Evolutionary conservation across 441 rosid genomes (phyloP), one percentile per base, ranked within the genome.

Genomic region (Flueggea neowawraea): DNA sequence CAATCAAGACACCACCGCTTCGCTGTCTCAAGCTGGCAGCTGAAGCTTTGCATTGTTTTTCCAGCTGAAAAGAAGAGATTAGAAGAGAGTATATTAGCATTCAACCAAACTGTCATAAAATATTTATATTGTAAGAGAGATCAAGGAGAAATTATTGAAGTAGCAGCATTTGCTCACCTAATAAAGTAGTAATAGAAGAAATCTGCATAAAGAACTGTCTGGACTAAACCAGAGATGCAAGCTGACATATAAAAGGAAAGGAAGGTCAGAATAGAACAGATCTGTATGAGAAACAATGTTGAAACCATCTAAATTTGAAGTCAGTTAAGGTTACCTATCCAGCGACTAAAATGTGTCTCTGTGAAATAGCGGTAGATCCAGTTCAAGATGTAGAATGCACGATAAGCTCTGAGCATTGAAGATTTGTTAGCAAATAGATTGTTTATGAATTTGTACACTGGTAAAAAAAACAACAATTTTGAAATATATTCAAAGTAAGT

Each of bases 361-460:
- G 87, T 85, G 63, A 85, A 66, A 71, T 86, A 90, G 68, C 98
- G 96, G 66, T 90, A 90, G 58, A 90, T 90, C 98, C 98, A 93
- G 75, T 93, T 93, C 61, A 93, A 82, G 58, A 93, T 88, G 85
- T 93, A 93, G 41, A 90, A 73, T 60, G 80, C 89, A 58, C 97
- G 96, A 71, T 93, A 93, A 0, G 97, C 97, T 73, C 97, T 93
- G 85, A 72, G 77, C 41, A 54, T 69, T 33, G 45, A 64, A 68
- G 48, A 69, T 32, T 51, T 39, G 12, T 56, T 52, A 10, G 44
- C 62, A 13, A 78, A 55, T 53, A 33, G n/a, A 44, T 39, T 31
- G 50, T 36, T 36, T 36, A 36, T 3, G 41, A 36, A 36, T 36
- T 36, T 36, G 41, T 4, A 5, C 41, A 36, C 9, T 36, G 41